These are phyloP conservation scores for Ehretia macrophylla DNA, from an alignment of 257 asterid species.

Conservation along the genomic window DNA sequence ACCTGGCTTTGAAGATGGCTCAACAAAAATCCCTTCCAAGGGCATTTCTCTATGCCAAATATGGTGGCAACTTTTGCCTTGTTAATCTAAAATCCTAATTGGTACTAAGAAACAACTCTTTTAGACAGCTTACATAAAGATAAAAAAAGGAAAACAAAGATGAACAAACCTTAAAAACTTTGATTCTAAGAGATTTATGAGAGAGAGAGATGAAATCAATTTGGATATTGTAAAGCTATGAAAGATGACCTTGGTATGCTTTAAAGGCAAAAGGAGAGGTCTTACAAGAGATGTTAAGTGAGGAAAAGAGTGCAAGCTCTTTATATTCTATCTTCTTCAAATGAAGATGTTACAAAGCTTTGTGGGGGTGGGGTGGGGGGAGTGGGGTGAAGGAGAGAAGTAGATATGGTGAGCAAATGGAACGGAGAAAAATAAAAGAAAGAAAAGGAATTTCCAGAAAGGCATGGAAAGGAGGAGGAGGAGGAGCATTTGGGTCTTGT, in stretches of 20 bases:
- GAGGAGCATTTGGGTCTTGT: constrained; percentile 31
- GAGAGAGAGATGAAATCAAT: too few species aligned
- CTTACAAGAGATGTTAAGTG: not conserved
- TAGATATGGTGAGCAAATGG: constrained; percentile 7
- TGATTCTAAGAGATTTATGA: not conserved
- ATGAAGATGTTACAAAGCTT: not conserved
- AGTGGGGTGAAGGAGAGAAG: not conserved
- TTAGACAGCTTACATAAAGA: not conserved
- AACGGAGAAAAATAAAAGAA: constrained; percentile 2
- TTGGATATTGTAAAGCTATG: constrained; percentile 7
- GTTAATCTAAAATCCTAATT: too few species aligned
- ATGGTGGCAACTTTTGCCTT: not conserved
- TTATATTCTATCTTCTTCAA: not conserved
- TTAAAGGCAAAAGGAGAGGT: constrained; percentile 21
- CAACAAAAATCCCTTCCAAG: constrained; percentile 65
- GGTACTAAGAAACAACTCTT: not conserved
- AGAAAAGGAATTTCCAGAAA: constrained; percentile 28
- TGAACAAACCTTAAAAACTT: not conserved
- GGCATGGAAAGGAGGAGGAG: constrained; percentile 17
- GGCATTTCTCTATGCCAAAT: constrained; percentile 37
- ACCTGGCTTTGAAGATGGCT: constrained; percentile 31
- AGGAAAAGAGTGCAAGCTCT: constrained; percentile 4
- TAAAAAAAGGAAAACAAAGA: not conserved
- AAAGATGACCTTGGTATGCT: constrained; percentile 32
- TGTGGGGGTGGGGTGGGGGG: not conserved